Conservation (phyloP, 306 rosid genomes). For the Vachellia collinsii region DNA sequence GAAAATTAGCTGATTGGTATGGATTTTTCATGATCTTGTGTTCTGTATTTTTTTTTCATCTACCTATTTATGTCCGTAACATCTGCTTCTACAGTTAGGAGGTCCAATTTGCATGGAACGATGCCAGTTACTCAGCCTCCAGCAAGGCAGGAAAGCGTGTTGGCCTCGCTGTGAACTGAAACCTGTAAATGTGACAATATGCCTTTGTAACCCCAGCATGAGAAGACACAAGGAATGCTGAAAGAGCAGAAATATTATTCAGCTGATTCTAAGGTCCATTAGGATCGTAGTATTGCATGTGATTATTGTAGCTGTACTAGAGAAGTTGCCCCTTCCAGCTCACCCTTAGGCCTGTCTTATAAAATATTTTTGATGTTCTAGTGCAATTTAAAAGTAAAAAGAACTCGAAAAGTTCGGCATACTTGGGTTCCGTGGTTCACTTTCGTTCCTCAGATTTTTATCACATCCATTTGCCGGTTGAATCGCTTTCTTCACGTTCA, state of each 20-base stretch:
- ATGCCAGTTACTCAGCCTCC: constrained; percentile 37
- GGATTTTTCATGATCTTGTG: constrained; percentile 23
- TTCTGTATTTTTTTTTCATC: constrained; percentile 5
- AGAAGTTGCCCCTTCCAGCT: constrained; percentile 23
- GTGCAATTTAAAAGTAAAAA: neutral
- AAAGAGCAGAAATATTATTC: constrained; percentile 28
- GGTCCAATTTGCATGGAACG: constrained; percentile 33
- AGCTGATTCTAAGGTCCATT: constrained; percentile 30
- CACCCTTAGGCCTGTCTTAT: constrained; percentile 24
- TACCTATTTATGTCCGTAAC: constrained; percentile 13
- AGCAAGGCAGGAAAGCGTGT: constrained; percentile 22
- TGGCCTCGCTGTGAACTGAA: constrained; percentile 20
- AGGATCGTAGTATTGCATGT: constrained; percentile 34
- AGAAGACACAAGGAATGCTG: constrained; percentile 33
- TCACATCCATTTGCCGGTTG: neutral
- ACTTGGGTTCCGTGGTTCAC: constrained; percentile 3
- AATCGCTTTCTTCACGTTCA: constrained; percentile 3
- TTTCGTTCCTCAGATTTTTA: neutral
- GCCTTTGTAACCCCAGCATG: constrained; percentile 36
- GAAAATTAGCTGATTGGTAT: constrained; percentile 48
- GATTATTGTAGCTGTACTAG: constrained; percentile 17
- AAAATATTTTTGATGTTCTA: constrained; percentile 17
- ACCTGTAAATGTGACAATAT: constrained; percentile 37
- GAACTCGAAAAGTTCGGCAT: neutral
- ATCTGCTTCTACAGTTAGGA: constrained; percentile 35